Percentiles rank a stretch among this genome's conserved stretches.
phyloP scores from a whole-genome alignment of 768 basidiomycete genomes.

The Leccinellum rugosiceps region DNA sequence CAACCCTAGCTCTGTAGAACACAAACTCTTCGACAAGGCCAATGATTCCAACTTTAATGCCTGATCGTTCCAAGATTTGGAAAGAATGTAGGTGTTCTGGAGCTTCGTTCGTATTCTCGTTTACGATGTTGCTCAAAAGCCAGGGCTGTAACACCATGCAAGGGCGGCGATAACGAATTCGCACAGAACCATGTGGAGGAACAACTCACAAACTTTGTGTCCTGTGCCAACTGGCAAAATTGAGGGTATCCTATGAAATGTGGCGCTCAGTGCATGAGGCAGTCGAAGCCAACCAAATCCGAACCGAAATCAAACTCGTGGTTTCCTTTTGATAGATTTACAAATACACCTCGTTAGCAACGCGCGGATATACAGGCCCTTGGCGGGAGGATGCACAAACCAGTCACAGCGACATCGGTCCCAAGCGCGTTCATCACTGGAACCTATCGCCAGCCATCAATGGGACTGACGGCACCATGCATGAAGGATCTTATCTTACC shows the following conservation, averaged over 20 bases:
- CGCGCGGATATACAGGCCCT: not conserved
- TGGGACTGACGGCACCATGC: not conserved
- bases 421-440: conserved; percentile 80
- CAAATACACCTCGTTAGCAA: conserved; percentile 6
- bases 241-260: conserved; percentile 55
- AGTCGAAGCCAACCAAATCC: conserved; percentile 6
- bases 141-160: conserved; percentile 56
- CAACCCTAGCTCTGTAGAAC: not conserved
- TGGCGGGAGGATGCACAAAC: conserved; percentile 40
- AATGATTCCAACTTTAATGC: conserved; percentile 73
- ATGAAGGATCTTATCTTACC: conserved; percentile 41
- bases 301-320: conserved; percentile 90
- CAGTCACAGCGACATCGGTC: conserved; percentile 78
- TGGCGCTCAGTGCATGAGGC: not conserved
- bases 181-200: not conserved
- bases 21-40: conserved; percentile 83
- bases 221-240: conserved; percentile 61
- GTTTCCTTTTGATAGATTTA: conserved; percentile 52
- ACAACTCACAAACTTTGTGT: conserved; percentile 67
- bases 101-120: conserved; percentile 56
- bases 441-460: conserved; percentile 45
- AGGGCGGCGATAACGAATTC: not conserved
- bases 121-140: conserved; percentile 86
- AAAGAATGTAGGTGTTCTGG: conserved; percentile 64
- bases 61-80: conserved; percentile 64